phyloP scores from a whole-genome alignment of 1,139 yeast species.

The Blastobotrys ciferrii region DNA sequence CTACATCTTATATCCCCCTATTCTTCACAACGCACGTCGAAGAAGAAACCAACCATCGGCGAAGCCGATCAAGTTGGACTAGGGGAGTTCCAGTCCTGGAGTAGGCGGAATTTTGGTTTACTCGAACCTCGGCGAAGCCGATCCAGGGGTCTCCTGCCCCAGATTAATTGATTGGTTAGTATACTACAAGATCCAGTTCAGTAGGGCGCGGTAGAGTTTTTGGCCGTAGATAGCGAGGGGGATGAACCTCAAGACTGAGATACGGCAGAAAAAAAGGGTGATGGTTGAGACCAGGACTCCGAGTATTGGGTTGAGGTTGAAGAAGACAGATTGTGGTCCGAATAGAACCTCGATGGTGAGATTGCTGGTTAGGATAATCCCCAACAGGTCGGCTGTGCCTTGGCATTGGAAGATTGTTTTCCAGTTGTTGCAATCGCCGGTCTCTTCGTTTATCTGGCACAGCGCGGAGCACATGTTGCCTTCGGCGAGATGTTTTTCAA shows the following conservation, averaged over 20 bases:
- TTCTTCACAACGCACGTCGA: no score
- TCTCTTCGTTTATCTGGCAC: not conserved
- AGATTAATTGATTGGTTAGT: no score
- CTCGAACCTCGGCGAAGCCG: no score
- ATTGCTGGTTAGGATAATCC: slow-evolving; percentile 3
- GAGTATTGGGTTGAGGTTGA: not conserved
- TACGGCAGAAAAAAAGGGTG: not conserved
- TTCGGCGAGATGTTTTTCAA: not conserved
- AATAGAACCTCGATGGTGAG: slow-evolving; percentile 1
- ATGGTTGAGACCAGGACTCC: not conserved
- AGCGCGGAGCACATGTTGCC: not conserved
- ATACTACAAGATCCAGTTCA: not conserved
- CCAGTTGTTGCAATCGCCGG: not conserved
- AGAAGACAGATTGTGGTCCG: slow-evolving; percentile 1
- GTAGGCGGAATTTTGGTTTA: no score
- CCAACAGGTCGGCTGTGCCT: slow-evolving; percentile 2
- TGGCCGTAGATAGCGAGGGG: slow-evolving; percentile 1
- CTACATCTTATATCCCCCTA: no score
- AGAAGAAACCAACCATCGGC: no score
- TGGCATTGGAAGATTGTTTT: not conserved
- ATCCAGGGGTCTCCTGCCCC: no score
- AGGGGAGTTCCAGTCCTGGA: no score
- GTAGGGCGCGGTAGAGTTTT: not conserved
- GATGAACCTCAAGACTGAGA: not conserved
- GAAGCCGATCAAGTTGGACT: no score